These are phyloP conservation scores for Canna indica DNA, from an alignment of 176 grass and related monocot species.

Conservation along the genomic window DNA sequence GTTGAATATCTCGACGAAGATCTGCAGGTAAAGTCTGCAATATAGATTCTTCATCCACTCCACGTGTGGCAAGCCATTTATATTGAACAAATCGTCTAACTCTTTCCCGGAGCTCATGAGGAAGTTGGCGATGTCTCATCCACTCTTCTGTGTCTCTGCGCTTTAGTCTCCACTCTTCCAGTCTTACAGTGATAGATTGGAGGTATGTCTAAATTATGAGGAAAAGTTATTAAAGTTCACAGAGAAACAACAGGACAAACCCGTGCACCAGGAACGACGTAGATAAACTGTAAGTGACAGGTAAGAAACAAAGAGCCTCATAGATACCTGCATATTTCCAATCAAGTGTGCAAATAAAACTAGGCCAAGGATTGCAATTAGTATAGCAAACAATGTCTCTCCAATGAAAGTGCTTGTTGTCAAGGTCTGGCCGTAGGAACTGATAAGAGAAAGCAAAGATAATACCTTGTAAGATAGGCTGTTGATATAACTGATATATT, in stretches of 20 bases:
- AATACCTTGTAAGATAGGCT: background rate
- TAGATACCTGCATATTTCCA: conserved; percentile 84
- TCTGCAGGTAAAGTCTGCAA: conserved; percentile 64
- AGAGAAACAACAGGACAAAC: background rate
- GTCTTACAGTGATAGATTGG: conserved; percentile 80
- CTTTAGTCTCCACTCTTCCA: conserved; percentile 97
- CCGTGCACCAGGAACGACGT: background rate
- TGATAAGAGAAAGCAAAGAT: conserved; percentile 25
- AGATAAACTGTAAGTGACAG: background rate
- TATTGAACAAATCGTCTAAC: conserved; percentile 81
- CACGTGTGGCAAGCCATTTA: conserved; percentile 94
- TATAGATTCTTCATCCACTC: conserved; percentile 87
- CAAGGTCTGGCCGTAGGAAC: conserved; percentile 91
- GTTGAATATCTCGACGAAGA: conserved; percentile 85
- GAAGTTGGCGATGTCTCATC: conserved; percentile 95
- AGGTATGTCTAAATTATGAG: conserved; percentile 62
- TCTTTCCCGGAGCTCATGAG: conserved; percentile 52
- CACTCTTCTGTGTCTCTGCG: conserved; percentile 94
- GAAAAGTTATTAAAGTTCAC: background rate
- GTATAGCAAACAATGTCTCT: conserved; percentile 86
- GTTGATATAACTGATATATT: background rate
- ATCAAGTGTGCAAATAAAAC: conserved; percentile 97
- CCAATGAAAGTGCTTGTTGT: conserved; percentile 82
- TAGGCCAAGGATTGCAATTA: conserved; percentile 78
- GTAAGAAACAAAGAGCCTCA: background rate